Evolutionary conservation across 257 asterid species (phyloP).

Genomic region (Buddleja alternifolia): DNA sequence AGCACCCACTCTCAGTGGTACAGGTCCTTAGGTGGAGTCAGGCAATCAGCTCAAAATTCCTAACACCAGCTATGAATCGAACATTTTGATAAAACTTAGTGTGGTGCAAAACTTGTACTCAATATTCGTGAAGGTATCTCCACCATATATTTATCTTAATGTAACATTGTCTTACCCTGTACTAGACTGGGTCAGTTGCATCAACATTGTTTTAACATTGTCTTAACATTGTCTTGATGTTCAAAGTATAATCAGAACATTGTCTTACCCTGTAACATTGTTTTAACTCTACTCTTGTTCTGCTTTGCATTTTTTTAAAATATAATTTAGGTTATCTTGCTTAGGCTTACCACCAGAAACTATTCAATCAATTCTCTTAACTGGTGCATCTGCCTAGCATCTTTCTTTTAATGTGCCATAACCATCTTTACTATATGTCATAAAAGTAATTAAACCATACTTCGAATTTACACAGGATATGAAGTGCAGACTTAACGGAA

Average conservation of each 20-base stretch:
- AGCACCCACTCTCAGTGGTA: slow-evolving; percentile 20
- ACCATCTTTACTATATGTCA: slow-evolving; percentile 13
- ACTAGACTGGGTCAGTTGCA: slow-evolving; percentile 9
- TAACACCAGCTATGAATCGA: background rate
- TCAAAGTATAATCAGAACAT: too few relatives aligned
- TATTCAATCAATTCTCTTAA: slow-evolving; percentile 23
- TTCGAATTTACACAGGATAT: slow-evolving; percentile 18
- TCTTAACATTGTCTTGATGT: too few relatives aligned
- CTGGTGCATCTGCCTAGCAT: slow-evolving; percentile 9
- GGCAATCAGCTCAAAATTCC: slow-evolving; percentile 22
- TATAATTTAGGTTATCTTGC: slow-evolving; percentile 13
- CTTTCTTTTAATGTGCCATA: slow-evolving; percentile 11
- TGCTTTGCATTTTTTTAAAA: too few relatives aligned
- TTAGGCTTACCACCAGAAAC: slow-evolving; percentile 10
- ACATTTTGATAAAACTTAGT: background rate
- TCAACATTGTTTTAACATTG: background rate
- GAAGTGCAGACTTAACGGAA: slow-evolving; percentile 11
- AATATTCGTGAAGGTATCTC: slow-evolving; percentile 21
- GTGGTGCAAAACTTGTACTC: background rate
- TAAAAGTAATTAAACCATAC: background rate
- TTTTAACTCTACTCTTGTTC: too few relatives aligned
- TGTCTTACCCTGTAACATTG: too few relatives aligned
- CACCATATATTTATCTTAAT: slow-evolving; percentile 11
- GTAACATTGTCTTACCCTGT: slow-evolving; percentile 3
- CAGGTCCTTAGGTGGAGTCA: slow-evolving; percentile 10